These are phyloP conservation scores for Plasmodium falciparum DNA, from an alignment of 169 alveolate species.

Conservation along the genomic window DNA sequence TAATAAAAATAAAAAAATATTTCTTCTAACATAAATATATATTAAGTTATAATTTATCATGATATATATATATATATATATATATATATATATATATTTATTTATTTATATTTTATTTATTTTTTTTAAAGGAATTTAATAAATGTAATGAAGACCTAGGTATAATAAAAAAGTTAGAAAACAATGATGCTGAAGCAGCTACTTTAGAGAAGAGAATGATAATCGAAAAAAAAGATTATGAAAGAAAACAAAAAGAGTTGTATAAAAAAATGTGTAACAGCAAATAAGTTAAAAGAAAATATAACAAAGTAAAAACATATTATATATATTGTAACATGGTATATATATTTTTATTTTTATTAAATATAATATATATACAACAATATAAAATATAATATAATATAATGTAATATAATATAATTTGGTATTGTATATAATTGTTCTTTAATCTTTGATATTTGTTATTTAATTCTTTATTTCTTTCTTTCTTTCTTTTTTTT, in stretches of 20 bases:
- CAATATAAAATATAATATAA: too few species aligned
- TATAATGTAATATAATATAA: too few species aligned
- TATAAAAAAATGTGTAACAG: conserved; percentile 49
- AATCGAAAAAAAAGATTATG: conserved; percentile 18
- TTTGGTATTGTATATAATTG: too few species aligned
- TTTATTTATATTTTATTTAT: background rate
- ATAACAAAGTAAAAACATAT: background rate
- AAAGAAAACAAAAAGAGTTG: conserved; percentile 36
- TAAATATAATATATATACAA: too few species aligned
- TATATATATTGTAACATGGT: background rate
- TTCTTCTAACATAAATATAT: too few species aligned
- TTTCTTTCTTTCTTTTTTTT: too few species aligned
- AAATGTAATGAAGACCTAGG: conserved; percentile 31
- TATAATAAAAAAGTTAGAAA: conserved; percentile 22
- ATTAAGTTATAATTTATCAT: background rate
- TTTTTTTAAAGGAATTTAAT: conserved; percentile 37
- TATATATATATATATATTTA: background rate
- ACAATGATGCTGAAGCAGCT: conserved; percentile 18
- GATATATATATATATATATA: too few species aligned
- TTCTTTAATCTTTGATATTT: too few species aligned
- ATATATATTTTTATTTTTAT: too few species aligned
- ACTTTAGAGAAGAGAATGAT: conserved; percentile 28
- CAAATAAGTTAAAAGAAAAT: background rate
- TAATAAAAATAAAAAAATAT: too few species aligned
- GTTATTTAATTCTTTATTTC: too few species aligned